Percentiles rank a stretch among this genome's conserved stretches.
Evolutionary conservation across 2,329 filamentous ascomycete genomes (phyloP).

Genomic region (Nannizzia gypsea): DNA sequence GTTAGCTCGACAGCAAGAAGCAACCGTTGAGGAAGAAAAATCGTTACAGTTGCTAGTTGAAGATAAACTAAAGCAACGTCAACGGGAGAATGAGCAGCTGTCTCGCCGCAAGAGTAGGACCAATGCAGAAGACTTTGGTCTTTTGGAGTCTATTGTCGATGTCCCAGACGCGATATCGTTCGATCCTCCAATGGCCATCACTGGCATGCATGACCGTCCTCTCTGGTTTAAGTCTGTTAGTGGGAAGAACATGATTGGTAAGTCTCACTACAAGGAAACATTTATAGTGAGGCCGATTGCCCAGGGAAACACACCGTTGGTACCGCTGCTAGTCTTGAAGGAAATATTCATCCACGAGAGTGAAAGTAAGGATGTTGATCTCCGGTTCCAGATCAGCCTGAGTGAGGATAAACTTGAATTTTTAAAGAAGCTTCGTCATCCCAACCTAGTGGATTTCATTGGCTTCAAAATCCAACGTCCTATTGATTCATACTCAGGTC

Average conservation of each 20-base stretch:
- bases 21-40: slow-evolving; percentile 30
- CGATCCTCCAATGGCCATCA: slow-evolving; percentile 40
- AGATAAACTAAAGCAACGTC: slow-evolving; percentile 27
- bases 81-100: slow-evolving; percentile 28
- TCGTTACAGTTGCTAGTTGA: slow-evolving; percentile 29
- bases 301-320: slow-evolving; percentile 42
- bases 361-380: slow-evolving; percentile 47
- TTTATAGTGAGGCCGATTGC: slow-evolving; percentile 60
- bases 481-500: slow-evolving; percentile 29
- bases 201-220: slow-evolving; percentile 51
- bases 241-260: slow-evolving; percentile 54
- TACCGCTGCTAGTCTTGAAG: slow-evolving; percentile 60
- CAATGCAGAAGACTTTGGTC: slow-evolving; percentile 22
- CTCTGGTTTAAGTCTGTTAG: slow-evolving; percentile 60
- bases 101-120: slow-evolving; percentile 30
- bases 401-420: slow-evolving; percentile 67
- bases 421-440: slow-evolving; percentile 62
- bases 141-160: slow-evolving; percentile 23
- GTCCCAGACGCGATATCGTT: slow-evolving; percentile 31
- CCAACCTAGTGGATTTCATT: slow-evolving; percentile 65
- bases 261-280: slow-evolving; percentile 52
- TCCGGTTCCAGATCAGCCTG: slow-evolving; percentile 64
- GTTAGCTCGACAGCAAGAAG: slow-evolving; percentile 31
- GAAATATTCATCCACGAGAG: slow-evolving; percentile 50
- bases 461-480: slow-evolving; percentile 65